Percentiles rank a stretch among this genome's conserved stretches.
These are phyloP conservation scores for Neonectria ditissima DNA, from an alignment of 2,329 filamentous ascomycete species.

Conservation along the genomic window DNA sequence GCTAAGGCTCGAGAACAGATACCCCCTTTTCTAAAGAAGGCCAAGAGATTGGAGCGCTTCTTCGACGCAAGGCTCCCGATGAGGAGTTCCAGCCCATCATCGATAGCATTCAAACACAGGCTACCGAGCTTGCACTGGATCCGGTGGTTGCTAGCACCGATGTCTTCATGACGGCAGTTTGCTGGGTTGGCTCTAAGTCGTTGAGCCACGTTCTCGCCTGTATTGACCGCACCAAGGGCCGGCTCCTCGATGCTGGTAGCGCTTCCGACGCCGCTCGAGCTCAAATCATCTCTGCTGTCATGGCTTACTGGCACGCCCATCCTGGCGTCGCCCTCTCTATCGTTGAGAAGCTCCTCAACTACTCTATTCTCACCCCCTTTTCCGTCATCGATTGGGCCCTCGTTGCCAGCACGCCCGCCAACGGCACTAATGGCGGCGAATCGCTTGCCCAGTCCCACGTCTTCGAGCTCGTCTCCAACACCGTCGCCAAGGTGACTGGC, in stretches of 20 bases:
- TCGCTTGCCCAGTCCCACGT: conserved; percentile 80
- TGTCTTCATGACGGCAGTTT: conserved; percentile 92
- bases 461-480: conserved; percentile 91
- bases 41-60: conserved; percentile 80
- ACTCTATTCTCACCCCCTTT: conserved; percentile 88
- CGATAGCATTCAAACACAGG: conserved; percentile 83
- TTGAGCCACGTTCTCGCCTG: conserved; percentile 95
- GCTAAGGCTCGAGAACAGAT: conserved; percentile 58
- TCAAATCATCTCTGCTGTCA: conserved; percentile 91
- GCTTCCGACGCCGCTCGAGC: conserved; percentile 80
- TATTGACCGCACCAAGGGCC: conserved; percentile 93
- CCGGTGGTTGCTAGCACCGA: conserved; percentile 89
- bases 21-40: conserved; percentile 87
- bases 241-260: conserved; percentile 82
- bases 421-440: conserved; percentile 66
- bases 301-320: conserved; percentile 93
- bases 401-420: conserved; percentile 64
- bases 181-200: conserved; percentile 93
- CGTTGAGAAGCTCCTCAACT: conserved; percentile 96
- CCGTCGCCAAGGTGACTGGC: conserved; percentile 89
- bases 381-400: conserved; percentile 93
- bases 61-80: conserved; percentile 86
- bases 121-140: conserved; percentile 77
- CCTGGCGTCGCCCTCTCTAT: conserved; percentile 93
- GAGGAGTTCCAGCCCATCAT: conserved; percentile 88